Base-by-base conservation (phyloP, 2,329 filamentous ascomycete species). In the Ascochyta viciae-villosae region DNA sequence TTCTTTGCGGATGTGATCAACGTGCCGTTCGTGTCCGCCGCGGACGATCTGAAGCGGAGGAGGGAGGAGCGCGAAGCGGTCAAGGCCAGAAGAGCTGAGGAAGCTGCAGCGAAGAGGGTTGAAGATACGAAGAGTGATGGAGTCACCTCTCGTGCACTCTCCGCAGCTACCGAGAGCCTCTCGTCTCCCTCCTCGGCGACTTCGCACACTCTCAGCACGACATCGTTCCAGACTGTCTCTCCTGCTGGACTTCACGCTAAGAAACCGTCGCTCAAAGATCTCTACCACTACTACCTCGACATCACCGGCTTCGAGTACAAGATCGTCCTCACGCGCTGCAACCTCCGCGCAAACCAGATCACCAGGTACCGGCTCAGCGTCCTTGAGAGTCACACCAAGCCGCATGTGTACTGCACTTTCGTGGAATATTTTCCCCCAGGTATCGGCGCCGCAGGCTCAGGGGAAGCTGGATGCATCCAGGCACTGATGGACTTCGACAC, bases 271-370 rank as follows among this genome's bases (percentile, higher is more conserved):
- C 85, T 73, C 42, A 67, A 67, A 75, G 73, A 74, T 54, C 53
- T 65, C n/a, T 85, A 87, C 66, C 86, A 86, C 57, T 73, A 90
- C 57, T 92, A 89, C 73, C 76, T 74, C 16, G 90, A 95, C 69
- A 51, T 66, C 3, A 82, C 82, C 0, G 83, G 82, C 43, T 90
- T 91, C 70, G 73, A 78, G 4, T 92, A 91, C 74, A 81, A 87
- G 50, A 76, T 90, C 54, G 80, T 81, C 0, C 76, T 95, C 13
- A 81, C 81, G 3, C 84, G 89, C 27, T 70, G 68, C 68, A 83
- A 75, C 73, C 80, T 68, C 35, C 73, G 58, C 4, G 77, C 78
- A 10, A 82, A 83, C 35, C 68, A 75, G 0, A 83, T 84, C 39
- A 85, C 91, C 66, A 85, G 82, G 31, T 87, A 75, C 54, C 60